These are phyloP conservation scores for Alternaria gansuensis DNA, from an alignment of 2,329 filamentous ascomycete species.

Conservation along the genomic window DNA sequence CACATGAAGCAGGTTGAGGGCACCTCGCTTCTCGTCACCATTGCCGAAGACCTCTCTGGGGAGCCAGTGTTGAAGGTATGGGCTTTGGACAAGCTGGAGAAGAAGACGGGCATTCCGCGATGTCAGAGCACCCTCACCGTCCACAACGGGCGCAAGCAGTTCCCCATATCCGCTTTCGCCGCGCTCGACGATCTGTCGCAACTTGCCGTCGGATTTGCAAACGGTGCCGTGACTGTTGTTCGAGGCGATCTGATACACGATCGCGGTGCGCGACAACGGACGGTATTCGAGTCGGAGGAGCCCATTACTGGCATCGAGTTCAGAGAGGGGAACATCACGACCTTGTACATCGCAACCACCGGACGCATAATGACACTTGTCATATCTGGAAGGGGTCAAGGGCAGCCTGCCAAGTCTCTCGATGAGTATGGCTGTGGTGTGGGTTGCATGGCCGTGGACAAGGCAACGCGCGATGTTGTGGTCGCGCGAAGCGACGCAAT, in stretches of 20 bases:
- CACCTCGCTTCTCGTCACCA: slow-evolving; percentile 84
- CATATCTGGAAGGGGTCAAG: slow-evolving; percentile 87
- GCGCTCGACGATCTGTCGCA: slow-evolving; percentile 89
- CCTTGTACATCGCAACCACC: slow-evolving; percentile 91
- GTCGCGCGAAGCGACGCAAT: slow-evolving; percentile 96
- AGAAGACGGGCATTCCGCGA: slow-evolving; percentile 88
- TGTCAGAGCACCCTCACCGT: slow-evolving; percentile 87
- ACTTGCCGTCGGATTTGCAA: slow-evolving; percentile 93
- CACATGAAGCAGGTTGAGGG: slow-evolving; percentile 93
- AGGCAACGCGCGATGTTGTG: slow-evolving; percentile 80
- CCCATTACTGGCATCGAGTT: slow-evolving; percentile 93
- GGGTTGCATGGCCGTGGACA: slow-evolving; percentile 93
- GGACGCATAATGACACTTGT: slow-evolving; percentile 84
- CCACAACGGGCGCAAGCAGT: slow-evolving; percentile 89
- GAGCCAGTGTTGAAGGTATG: slow-evolving; percentile 96
- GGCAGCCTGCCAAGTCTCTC: slow-evolving; percentile 84
- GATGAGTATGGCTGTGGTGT: slow-evolving; percentile 90
- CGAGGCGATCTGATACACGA: slow-evolving; percentile 95
- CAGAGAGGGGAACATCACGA: slow-evolving; percentile 69
- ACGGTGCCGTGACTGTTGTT: slow-evolving; percentile 92
- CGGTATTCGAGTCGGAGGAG: slow-evolving; percentile 95
- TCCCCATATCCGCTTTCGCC: slow-evolving; percentile 93
- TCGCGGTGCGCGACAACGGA: slow-evolving; percentile 89
- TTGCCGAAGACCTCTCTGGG: slow-evolving; percentile 84
- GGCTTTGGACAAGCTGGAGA: slow-evolving; percentile 92